Conservation (phyloP, 345 rosid species). For the Erucastrum elatum region DNA sequence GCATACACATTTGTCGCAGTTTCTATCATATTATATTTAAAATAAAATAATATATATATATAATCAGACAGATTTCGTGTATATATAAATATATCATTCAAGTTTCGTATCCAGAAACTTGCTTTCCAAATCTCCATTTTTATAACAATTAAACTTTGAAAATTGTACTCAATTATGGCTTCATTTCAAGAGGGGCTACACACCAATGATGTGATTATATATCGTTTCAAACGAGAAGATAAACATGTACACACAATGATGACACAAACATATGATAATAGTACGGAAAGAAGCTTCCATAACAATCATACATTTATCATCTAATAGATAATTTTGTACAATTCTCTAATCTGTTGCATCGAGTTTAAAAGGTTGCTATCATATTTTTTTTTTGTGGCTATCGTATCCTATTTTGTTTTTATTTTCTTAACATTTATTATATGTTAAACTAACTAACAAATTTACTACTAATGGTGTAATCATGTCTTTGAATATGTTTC, state of each 20-base stretch:
- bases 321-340: neutral
- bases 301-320: neutral
- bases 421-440: too few relatives aligned
- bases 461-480: neutral
- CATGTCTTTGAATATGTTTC: neutral
- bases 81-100: neutral
- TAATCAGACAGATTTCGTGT: neutral
- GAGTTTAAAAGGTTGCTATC: neutral
- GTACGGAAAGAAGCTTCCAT: constrained; percentile 7
- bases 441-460: too few relatives aligned
- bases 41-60: neutral
- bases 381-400: too few relatives aligned
- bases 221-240: neutral
- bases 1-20: constrained; percentile 14
- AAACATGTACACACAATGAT: neutral
- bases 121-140: neutral
- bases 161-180: neutral
- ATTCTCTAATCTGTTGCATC: neutral
- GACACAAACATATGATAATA: neutral
- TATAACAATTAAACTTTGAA: neutral
- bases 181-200: neutral
- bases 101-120: constrained; percentile 2
- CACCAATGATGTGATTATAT: neutral
- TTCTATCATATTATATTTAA: neutral
- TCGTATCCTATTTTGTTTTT: too few relatives aligned